A percentile compares a stretch with the other conserved stretches of the same genome.
Conservation (phyloP, 192 early-diverging fungal genomes). For the Linderina pennispora region DNA sequence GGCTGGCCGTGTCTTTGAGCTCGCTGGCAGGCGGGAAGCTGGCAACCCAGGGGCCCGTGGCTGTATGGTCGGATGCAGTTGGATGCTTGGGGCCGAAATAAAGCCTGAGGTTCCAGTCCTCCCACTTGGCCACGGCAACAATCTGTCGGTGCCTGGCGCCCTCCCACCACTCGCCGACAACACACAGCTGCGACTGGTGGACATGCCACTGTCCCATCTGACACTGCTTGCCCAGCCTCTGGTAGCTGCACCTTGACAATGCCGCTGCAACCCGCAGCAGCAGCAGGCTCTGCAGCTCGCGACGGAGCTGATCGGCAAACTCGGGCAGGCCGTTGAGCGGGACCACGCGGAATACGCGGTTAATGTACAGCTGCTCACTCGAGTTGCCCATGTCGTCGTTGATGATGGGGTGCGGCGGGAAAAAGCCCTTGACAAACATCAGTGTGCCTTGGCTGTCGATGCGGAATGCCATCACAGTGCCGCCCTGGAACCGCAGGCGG, state of each 20-base stretch:
- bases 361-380: constrained; percentile 23
- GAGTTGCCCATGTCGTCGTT: background rate
- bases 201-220: constrained; percentile 44
- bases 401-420: constrained; percentile 10
- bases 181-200: constrained; percentile 46
- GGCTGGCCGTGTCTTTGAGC: background rate
- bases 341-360: constrained; percentile 39
- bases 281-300: constrained; percentile 36
- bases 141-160: constrained; percentile 32
- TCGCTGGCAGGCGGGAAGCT: constrained; percentile 18
- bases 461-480: constrained; percentile 39
- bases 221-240: constrained; percentile 5
- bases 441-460: constrained; percentile 16
- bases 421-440: constrained; percentile 33
- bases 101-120: constrained; percentile 18
- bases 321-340: constrained; percentile 20
- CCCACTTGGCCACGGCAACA: constrained; percentile 37
- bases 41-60: constrained; percentile 23
- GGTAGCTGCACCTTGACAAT: constrained; percentile 14
- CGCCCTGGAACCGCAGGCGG: constrained; percentile 38
- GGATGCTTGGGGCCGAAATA: constrained; percentile 46
- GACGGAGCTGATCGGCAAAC: constrained; percentile 36
- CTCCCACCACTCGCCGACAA: constrained; percentile 41
- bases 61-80: constrained; percentile 8
- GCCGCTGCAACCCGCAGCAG: constrained; percentile 36